These are phyloP conservation scores for Thinopyrum elongatum DNA, from an alignment of 176 grass and related monocot genomes.

Conservation along the genomic window DNA sequence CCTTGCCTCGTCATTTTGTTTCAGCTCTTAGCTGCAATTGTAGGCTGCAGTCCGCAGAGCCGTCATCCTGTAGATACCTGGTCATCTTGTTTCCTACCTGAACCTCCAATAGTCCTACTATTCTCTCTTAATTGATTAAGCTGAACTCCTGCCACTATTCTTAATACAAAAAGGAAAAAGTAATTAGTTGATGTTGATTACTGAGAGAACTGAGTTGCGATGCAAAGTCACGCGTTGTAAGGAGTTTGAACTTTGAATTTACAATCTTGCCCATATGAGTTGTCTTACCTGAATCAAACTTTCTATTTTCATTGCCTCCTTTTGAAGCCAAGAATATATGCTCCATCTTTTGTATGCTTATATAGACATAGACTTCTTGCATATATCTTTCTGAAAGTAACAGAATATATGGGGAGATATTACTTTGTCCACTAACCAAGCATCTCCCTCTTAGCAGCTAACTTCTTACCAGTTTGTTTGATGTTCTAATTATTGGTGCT, in stretches of 20 bases:
- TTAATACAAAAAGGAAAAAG: neutral
- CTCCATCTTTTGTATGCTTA: constrained; percentile 1
- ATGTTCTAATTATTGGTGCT: neutral
- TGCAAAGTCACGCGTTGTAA: neutral
- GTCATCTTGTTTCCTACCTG: neutral
- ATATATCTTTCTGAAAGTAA: constrained; percentile 29
- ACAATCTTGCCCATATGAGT: constrained; percentile 3
- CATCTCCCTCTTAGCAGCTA: constrained; percentile 15
- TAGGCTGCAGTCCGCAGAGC: neutral
- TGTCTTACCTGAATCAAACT: constrained; percentile 3
- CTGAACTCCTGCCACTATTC: neutral
- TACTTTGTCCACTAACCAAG: constrained; percentile 18
- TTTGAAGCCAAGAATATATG: constrained; percentile 38
- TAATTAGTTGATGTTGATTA: neutral
- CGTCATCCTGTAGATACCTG: neutral
- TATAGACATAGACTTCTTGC: neutral
- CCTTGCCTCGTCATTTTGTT: neutral
- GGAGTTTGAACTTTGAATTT: neutral
- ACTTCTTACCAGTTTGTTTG: neutral
- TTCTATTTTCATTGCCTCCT: constrained; percentile 1
- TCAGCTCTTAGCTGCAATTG: neutral
- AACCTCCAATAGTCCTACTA: neutral
- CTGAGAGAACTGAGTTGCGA: neutral
- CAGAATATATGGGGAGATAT: constrained; percentile 28
- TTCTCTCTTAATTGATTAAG: neutral